phyloP scores from a whole-genome alignment of 768 basidiomycete species.

The Sistotremastrum niveocremeum region DNA sequence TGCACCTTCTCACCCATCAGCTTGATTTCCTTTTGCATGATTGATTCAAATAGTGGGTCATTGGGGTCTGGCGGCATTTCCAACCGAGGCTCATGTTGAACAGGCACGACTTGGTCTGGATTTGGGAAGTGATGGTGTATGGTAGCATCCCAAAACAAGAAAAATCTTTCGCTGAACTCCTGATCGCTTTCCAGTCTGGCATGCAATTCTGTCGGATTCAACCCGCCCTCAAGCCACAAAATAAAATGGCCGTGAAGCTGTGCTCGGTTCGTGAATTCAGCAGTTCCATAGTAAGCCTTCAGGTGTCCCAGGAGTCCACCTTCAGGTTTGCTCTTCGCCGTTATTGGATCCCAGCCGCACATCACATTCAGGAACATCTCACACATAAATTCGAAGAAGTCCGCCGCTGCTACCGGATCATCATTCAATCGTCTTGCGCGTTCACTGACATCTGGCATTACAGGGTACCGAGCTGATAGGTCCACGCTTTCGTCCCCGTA shows the following conservation, averaged over 20 bases:
- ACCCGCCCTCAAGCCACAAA: slow-evolving; percentile 16
- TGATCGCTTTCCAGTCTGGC: slow-evolving; percentile 4
- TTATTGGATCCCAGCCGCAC: slow-evolving; percentile 16
- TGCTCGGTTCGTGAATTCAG: slow-evolving; percentile 16
- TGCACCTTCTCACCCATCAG: slow-evolving; percentile 13
- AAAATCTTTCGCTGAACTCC: slow-evolving; percentile 13
- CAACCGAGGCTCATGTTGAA: slow-evolving; percentile 11
- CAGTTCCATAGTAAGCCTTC: slow-evolving; percentile 17
- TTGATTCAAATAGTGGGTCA: neutral
- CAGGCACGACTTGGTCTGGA: slow-evolving; percentile 9
- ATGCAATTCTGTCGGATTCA: slow-evolving; percentile 22
- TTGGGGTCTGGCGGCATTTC: slow-evolving; percentile 13
- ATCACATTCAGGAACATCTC: slow-evolving; percentile 14
- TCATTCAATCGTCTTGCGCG: slow-evolving; percentile 14
- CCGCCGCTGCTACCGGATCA: slow-evolving; percentile 23
- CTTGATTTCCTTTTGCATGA: slow-evolving; percentile 9
- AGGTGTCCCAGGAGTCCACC: slow-evolving; percentile 20
- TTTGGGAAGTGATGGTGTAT: slow-evolving; percentile 19
- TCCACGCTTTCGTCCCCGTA: no score
- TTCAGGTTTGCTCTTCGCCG: neutral
- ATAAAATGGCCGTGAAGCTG: slow-evolving; percentile 21
- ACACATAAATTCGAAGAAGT: slow-evolving; percentile 19
- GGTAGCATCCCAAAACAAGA: slow-evolving; percentile 19
- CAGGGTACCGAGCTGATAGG: slow-evolving; percentile 8
- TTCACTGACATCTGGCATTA: slow-evolving; percentile 4